These are phyloP conservation scores for Aspergillus ochraceoroseus DNA, from an alignment of 2,329 filamentous ascomycete genomes.

Conservation along the genomic window DNA sequence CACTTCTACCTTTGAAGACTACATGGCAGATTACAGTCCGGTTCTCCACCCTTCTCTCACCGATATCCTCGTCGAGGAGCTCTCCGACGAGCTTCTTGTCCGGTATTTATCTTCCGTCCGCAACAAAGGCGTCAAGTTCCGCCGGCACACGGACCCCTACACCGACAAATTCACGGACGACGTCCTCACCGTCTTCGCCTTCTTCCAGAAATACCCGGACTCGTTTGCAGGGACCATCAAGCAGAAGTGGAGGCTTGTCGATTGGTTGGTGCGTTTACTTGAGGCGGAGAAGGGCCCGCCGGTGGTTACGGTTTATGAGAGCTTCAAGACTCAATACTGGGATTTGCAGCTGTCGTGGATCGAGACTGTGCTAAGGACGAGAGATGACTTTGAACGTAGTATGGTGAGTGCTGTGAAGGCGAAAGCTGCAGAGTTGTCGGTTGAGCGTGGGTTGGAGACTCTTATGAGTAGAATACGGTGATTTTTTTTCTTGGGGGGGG, in stretches of 20 bases:
- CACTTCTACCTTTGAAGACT: conserved; percentile 91
- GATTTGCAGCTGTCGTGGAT: conserved; percentile 95
- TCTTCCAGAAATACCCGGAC: conserved; percentile 70
- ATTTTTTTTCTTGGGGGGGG: conserved; percentile 1
- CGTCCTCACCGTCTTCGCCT: conserved; percentile 81
- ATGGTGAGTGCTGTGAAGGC: conserved; percentile 87
- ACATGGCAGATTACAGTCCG: conserved; percentile 77
- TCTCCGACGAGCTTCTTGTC: conserved; percentile 84
- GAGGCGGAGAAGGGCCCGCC: conserved; percentile 64
- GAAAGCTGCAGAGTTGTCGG: conserved; percentile 76
- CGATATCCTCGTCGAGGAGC: conserved; percentile 88
- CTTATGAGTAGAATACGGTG: conserved; percentile 86
- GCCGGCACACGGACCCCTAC: conserved; percentile 71
- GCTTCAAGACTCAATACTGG: conserved; percentile 84
- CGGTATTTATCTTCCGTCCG: conserved; percentile 78
- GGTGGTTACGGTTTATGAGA: conserved; percentile 71
- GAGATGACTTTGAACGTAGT: conserved; percentile 89
- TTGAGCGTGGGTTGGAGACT: conserved; percentile 77
- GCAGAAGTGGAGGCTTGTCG: conserved; percentile 85
- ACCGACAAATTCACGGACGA: conserved; percentile 92
- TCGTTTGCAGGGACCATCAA: conserved; percentile 71
- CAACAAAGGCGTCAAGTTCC: conserved; percentile 87
- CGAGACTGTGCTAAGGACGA: conserved; percentile 75
- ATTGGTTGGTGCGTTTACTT: conserved; percentile 76
- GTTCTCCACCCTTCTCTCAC: conserved; percentile 81